These are phyloP conservation scores for Kodamaea sagamina DNA, from an alignment of 805 yeast species.

Conservation along the genomic window DNA sequence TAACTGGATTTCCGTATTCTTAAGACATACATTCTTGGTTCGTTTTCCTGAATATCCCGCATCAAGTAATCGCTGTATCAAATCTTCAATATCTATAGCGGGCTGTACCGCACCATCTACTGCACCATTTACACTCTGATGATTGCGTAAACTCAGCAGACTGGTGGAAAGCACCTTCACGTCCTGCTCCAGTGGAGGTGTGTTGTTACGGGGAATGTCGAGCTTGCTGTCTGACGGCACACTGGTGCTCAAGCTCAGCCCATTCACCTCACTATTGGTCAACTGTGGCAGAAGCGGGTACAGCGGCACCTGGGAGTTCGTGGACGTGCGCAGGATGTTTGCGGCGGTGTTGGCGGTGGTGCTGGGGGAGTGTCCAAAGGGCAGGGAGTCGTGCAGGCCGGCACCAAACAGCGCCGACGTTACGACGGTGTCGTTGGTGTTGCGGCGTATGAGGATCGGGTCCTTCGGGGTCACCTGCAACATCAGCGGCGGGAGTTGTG, in stretches of 20 bases:
- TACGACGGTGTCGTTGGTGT: slow-evolving; percentile 39
- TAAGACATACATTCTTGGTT: slow-evolving; percentile 84
- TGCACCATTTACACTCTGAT: background rate
- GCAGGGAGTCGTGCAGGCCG: slow-evolving; percentile 12
- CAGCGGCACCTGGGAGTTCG: slow-evolving; percentile 28
- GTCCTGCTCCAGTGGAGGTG: slow-evolving; percentile 1
- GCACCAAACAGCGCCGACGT: slow-evolving; percentile 13
- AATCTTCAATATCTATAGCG: slow-evolving; percentile 71
- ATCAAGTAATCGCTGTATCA: slow-evolving; percentile 87
- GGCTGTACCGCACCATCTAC: slow-evolving; percentile 2
- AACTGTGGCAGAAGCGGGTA: slow-evolving; percentile 23
- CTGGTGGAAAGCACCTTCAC: background rate
- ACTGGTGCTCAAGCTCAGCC: slow-evolving; percentile 7
- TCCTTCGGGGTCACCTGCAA: slow-evolving; percentile 67
- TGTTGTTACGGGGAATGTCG: slow-evolving; percentile 7
- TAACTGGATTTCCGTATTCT: slow-evolving; percentile 83
- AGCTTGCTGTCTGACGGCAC: slow-evolving; percentile 24
- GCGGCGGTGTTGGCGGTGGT: slow-evolving; percentile 9
- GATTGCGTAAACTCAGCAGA: slow-evolving; percentile 5
- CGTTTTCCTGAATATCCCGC: slow-evolving; percentile 96
- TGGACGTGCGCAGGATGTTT: slow-evolving; percentile 22
- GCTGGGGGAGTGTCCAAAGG: slow-evolving; percentile 16
- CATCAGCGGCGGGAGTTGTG: slow-evolving; percentile 66
- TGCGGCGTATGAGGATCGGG: slow-evolving; percentile 64
- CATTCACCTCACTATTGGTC: slow-evolving; percentile 18